Base-by-base conservation (phyloP, 2,329 filamentous ascomycete genomes). In the Furcasterigmium sp. region DNA sequence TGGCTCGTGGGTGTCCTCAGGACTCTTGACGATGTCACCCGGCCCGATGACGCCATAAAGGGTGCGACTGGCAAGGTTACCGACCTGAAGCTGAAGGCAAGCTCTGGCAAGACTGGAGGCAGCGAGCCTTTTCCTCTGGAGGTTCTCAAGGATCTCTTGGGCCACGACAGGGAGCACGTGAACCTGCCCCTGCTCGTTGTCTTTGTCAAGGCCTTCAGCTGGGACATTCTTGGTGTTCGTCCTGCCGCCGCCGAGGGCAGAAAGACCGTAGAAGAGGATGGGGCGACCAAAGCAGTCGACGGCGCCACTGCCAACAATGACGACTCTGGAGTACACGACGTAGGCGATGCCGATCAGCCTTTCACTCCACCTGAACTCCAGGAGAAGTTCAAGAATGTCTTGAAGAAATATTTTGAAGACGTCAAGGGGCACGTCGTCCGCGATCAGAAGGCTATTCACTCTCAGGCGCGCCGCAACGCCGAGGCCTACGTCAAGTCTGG, bases 401-500 rank as follows among this genome's bases (percentile, higher is more conserved):
- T 98, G 21, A 84, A 76, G 46, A 84, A 87, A 25, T 98, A 98
- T 56, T 87, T 97, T 52, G 88, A 96, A 43, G 91, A 95, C 59
- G 87, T 97, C 52, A 95, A 95, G 58, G 73, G 77, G 14, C 93
- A 97, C 57, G 75, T 98, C 23, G 63, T 91, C 23, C 84, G 87
- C n/a, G 90, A 97, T 55, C 93, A 98, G 61, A 93, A 95, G 62
- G 84, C 86, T 32, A 84, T 98, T 32, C 79, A 83, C 42, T 82
- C 79, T 20, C 93, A 98, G 66, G 89, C 87, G 42, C 87, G 90
- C 50, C 90, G 91, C 53, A 98, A 98, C 65, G 91, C 93, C 1
- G 93, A 98, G 64, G 93, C 91, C 6, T 98, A 98, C 56, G 91
- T 98, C 55, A 96, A 96, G 58, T 97, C 93, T 29, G 93, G 93